Evolutionary conservation across 2,329 filamentous ascomycete genomes (phyloP).

Genomic region (Botrytis fragariae): DNA sequence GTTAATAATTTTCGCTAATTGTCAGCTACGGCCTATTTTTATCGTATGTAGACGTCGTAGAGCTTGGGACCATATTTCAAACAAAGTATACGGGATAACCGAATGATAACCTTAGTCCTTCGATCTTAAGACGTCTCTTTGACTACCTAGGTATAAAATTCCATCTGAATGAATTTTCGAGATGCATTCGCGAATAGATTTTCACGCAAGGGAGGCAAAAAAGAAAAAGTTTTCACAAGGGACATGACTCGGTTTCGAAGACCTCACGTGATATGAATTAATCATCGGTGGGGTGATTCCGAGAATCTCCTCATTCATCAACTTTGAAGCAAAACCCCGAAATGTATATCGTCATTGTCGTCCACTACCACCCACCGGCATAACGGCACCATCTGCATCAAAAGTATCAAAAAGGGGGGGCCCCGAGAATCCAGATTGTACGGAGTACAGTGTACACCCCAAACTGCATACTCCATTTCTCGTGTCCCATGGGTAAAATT

Average conservation of each 20-base stretch:
- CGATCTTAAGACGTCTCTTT: neutral
- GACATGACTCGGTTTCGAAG: neutral
- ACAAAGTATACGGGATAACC: neutral
- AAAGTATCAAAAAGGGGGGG: neutral
- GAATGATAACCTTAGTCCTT: neutral
- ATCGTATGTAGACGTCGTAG: too few species aligned
- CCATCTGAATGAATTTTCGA: neutral
- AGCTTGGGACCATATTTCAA: neutral
- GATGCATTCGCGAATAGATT: neutral
- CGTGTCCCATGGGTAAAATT: slow-evolving; percentile 1
- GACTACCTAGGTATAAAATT: neutral
- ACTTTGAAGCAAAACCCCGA: neutral
- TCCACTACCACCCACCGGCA: neutral
- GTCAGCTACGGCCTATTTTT: neutral
- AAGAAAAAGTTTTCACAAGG: neutral
- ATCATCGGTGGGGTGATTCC: neutral
- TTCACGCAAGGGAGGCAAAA: neutral
- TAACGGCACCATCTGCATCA: neutral
- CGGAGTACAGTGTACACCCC: neutral
- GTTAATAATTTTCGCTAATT: neutral
- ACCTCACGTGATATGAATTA: neutral
- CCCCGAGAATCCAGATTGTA: neutral
- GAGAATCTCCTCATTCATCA: neutral
- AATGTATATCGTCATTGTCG: neutral
- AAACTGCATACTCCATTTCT: slow-evolving; percentile 10